phyloP scores from a whole-genome alignment of 2,329 filamentous ascomycete species.

The Fusarium scirpi region DNA sequence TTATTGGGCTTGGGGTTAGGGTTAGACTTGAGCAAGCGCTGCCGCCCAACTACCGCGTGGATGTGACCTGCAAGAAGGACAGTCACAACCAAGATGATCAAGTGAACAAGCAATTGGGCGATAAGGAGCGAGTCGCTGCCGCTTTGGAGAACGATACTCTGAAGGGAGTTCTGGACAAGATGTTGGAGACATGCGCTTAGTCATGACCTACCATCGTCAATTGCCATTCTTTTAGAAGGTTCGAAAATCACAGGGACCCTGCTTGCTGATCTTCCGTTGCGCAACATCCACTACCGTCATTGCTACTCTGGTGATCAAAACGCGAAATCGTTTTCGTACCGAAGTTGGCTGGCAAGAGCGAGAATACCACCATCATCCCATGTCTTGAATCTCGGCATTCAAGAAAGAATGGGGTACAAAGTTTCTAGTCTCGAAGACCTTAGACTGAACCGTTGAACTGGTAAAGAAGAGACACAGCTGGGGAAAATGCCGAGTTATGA shows the following conservation, averaged over 20 bases:
- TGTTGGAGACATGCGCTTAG: constrained; percentile 86
- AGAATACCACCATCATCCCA: constrained; percentile 30
- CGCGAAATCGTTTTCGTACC: constrained; percentile 16
- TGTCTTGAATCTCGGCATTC: constrained; percentile 30
- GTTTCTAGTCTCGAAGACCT: constrained; percentile 2
- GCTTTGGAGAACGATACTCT: constrained; percentile 94
- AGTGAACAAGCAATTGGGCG: constrained; percentile 94
- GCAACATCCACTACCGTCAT: neutral
- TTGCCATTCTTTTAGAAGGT: constrained; percentile 1
- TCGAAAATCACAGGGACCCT: constrained; percentile 3
- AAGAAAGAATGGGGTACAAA: constrained; percentile 15
- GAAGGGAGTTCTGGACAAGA: constrained; percentile 89
- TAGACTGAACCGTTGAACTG: constrained; percentile 29
- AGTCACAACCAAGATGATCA: constrained; percentile 96
- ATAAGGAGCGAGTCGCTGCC: constrained; percentile 96
- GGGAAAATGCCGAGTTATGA: constrained; percentile 24
- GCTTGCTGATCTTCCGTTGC: constrained; percentile 11
- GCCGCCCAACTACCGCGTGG: constrained; percentile 90
- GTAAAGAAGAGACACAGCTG: constrained; percentile 11
- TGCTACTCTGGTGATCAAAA: neutral
- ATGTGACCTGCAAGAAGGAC: constrained; percentile 94
- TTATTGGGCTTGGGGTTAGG: constrained; percentile 93
- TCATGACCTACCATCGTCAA: neutral
- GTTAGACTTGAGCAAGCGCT: constrained; percentile 91
- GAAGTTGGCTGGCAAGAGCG: constrained; percentile 9